A percentile compares a stretch with the other conserved stretches of the same genome.
phyloP scores from a whole-genome alignment of 129 eudicot species.

The Arctium minus region DNA sequence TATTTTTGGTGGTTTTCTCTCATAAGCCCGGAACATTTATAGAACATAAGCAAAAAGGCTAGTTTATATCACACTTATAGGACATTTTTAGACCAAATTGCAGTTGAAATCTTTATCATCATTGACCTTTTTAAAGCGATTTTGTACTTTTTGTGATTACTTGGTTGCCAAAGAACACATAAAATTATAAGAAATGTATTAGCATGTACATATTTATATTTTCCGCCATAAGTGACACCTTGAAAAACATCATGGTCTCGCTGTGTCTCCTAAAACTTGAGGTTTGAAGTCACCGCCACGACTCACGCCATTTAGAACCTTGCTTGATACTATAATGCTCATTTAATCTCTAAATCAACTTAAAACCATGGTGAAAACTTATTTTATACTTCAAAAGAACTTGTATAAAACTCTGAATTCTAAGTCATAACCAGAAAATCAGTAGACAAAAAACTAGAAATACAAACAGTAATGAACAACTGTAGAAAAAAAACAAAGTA shows the following conservation, averaged over 20 bases:
- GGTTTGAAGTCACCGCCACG: too few species aligned
- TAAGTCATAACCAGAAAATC: neutral
- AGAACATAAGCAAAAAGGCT: neutral
- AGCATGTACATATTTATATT: neutral
- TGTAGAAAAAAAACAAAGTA: neutral
- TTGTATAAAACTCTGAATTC: neutral
- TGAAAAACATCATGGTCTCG: too few species aligned
- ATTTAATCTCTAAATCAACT: neutral
- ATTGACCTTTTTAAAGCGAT: neutral
- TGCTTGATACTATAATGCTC: neutral
- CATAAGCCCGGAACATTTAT: neutral
- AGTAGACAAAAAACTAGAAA: neutral
- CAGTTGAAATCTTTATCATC: neutral
- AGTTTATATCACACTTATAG: neutral
- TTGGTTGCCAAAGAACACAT: neutral
- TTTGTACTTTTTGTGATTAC: neutral
- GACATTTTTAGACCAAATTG: neutral
- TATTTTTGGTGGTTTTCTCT: neutral
- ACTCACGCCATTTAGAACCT: neutral
- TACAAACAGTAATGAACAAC: neutral
- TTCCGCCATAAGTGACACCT: too few species aligned
- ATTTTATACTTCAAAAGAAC: neutral
- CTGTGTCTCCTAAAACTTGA: too few species aligned
- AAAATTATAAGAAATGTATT: neutral
- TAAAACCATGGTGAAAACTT: neutral